Conservation (phyloP, 345 rosid species). For the Clausena lansium region DNA sequence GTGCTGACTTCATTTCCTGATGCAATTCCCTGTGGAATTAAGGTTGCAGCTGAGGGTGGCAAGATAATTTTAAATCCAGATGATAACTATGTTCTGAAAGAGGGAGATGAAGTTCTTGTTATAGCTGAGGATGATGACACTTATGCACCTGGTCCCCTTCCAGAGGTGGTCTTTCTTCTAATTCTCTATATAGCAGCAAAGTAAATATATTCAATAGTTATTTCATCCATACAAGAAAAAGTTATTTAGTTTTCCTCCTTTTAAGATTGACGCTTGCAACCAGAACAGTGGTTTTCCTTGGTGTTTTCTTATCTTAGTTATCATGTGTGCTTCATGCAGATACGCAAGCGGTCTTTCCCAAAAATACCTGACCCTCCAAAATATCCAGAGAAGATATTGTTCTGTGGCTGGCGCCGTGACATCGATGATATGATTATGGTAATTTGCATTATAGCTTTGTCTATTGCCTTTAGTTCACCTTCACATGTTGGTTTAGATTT, state of each 20-base stretch:
- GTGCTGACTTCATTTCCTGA: constrained; percentile 81
- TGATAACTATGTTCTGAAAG: constrained; percentile 60
- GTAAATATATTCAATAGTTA: background rate
- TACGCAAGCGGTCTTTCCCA: constrained; percentile 49
- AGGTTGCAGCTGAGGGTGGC: constrained; percentile 75
- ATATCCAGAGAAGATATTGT: constrained; percentile 84
- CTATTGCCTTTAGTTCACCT: background rate
- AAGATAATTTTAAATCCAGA: constrained; percentile 80
- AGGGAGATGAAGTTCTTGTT: constrained; percentile 90
- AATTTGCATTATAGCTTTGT: constrained; percentile 16
- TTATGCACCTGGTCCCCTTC: constrained; percentile 81
- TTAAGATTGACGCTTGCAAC: background rate
- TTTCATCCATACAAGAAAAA: background rate
- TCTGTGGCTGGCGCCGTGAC: constrained; percentile 98
- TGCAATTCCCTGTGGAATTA: constrained; percentile 87
- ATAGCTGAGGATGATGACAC: constrained; percentile 97
- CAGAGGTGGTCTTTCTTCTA: constrained; percentile 52
- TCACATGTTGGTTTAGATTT: background rate
- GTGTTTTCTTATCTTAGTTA: constrained; percentile 14
- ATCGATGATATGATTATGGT: constrained; percentile 96
- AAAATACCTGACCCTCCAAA: constrained; percentile 74
- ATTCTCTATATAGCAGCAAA: constrained; percentile 6
- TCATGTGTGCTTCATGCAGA: constrained; percentile 37
- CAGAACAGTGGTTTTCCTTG: background rate
- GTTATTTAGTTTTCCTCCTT: background rate